Evolutionary conservation across 2,329 filamentous ascomycete species (phyloP).

Genomic region (Chrysosporium queenslandicum): DNA sequence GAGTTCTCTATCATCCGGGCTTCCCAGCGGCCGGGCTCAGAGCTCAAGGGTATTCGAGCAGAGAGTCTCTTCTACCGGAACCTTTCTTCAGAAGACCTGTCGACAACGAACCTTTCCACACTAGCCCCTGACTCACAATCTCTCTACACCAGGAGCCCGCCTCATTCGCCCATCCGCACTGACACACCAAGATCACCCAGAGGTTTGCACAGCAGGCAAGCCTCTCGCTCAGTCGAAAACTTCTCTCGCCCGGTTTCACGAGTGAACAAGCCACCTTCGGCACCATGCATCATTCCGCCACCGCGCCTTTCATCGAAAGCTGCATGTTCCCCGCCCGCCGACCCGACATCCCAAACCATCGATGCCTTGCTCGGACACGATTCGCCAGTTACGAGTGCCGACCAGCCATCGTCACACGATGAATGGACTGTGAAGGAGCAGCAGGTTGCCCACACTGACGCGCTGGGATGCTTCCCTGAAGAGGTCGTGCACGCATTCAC

Average conservation of each 20-base stretch:
- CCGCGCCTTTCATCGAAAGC: conserved; percentile 31
- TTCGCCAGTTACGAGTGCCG: conserved; percentile 24
- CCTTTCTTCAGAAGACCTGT: conserved; percentile 26
- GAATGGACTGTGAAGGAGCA: conserved; percentile 12
- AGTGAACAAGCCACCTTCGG: conserved; percentile 30
- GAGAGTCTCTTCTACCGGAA: conserved; percentile 37
- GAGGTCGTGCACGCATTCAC: conserved; percentile 33
- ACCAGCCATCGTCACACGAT: conserved; percentile 21
- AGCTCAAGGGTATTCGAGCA: conserved; percentile 45
- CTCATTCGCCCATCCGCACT: conserved; percentile 28
- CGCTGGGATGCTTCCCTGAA: conserved; percentile 24
- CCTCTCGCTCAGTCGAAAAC: conserved; percentile 41
- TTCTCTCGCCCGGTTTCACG: conserved; percentile 45
- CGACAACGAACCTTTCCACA: conserved; percentile 9
- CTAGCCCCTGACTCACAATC: conserved; percentile 15
- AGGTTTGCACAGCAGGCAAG: conserved; percentile 20
- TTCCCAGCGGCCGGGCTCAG: conserved; percentile 41
- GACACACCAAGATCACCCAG: conserved; percentile 22
- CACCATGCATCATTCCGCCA: conserved; percentile 33
- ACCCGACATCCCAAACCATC: conserved; percentile 33
- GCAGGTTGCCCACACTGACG: conserved; percentile 17
- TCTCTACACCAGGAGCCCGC: conserved; percentile 17
- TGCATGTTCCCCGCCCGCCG: conserved; percentile 24
- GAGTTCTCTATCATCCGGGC: conserved; percentile 47
- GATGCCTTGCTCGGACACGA: conserved; percentile 33